Evolutionary conservation across 768 basidiomycete species (phyloP).

Genomic region (Amanita phalloides): DNA sequence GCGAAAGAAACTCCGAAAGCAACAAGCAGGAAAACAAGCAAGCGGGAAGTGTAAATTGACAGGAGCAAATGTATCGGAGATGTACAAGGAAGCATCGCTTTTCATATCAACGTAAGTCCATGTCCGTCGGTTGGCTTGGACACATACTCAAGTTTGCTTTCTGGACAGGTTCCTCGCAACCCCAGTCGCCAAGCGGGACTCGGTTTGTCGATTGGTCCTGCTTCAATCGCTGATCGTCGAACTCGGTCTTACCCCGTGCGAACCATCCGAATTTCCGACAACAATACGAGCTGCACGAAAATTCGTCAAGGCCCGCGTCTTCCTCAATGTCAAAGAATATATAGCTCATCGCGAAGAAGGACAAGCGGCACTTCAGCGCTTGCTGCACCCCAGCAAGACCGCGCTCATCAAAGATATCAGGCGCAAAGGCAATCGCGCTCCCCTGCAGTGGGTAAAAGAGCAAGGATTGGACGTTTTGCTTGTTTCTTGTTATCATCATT

Average conservation of each 20-base stretch:
- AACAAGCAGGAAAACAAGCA: background rate
- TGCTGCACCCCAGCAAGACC: conserved; percentile 51
- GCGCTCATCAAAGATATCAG: conserved; percentile 53
- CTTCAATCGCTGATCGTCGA: conserved; percentile 71
- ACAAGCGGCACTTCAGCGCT: conserved; percentile 43
- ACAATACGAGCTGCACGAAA: conserved; percentile 60
- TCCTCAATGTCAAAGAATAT: conserved; percentile 68
- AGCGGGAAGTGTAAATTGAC: background rate
- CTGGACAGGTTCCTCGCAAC: conserved; percentile 39
- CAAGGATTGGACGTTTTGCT: conserved; percentile 55
- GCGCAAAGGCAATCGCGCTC: conserved; percentile 31
- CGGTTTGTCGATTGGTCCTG: conserved; percentile 42
- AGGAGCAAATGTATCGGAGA: conserved; percentile 12
- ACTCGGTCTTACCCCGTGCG: conserved; percentile 46
- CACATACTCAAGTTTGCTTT: background rate
- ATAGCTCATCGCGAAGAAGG: conserved; percentile 55
- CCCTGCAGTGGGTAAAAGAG: conserved; percentile 51
- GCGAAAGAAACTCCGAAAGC: background rate
- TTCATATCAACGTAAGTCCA: conserved; percentile 52
- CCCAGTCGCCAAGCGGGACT: conserved; percentile 30
- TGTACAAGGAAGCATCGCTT: conserved; percentile 47
- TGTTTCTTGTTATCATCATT: conserved; percentile 34
- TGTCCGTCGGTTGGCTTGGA: conserved; percentile 3
- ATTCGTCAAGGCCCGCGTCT: conserved; percentile 52
- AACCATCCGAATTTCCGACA: conserved; percentile 38